Conservation (phyloP, 1,284 basidiomycete species). For the Trichosporon sp. region DNA sequence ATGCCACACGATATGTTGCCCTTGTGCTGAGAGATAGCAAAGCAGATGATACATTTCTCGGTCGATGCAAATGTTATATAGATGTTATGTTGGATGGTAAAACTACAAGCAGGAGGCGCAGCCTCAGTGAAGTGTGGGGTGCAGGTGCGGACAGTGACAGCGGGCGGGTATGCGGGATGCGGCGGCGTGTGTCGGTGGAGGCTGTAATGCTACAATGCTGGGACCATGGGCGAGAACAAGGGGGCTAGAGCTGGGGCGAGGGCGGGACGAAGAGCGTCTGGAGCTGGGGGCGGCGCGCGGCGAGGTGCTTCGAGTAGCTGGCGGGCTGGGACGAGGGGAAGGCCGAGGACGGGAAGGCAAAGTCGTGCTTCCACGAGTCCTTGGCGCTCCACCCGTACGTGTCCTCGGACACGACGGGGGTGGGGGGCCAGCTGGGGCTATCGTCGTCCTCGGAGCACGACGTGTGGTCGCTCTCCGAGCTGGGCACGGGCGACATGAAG, state of each 20-base stretch:
- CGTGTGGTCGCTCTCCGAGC: constrained; percentile 10
- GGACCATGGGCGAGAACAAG: background rate
- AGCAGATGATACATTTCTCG: background rate
- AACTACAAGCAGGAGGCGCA: background rate
- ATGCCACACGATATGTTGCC: background rate
- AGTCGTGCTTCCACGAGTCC: background rate
- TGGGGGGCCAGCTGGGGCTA: constrained; percentile 15
- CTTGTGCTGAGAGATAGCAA: background rate
- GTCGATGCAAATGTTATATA: background rate
- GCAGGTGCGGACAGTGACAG: no score
- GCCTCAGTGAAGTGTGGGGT: background rate
- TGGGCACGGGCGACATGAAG: constrained; percentile 11
- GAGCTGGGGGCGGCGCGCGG: background rate
- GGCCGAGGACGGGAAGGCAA: background rate
- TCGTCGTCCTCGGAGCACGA: constrained; percentile 17
- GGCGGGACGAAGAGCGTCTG: background rate
- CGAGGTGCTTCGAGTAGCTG: background rate
- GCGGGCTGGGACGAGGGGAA: background rate
- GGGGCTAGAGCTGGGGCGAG: background rate
- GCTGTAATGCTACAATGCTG: background rate
- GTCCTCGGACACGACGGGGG: constrained; percentile 13
- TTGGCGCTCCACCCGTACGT: background rate
- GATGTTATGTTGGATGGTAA: background rate
- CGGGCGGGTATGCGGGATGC: no score
- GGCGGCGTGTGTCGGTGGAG: background rate